Percentiles rank a stretch among this genome's conserved stretches.
Evolutionary conservation across 2,329 filamentous ascomycete genomes (phyloP).

Genomic region (Fusarium falciforme): DNA sequence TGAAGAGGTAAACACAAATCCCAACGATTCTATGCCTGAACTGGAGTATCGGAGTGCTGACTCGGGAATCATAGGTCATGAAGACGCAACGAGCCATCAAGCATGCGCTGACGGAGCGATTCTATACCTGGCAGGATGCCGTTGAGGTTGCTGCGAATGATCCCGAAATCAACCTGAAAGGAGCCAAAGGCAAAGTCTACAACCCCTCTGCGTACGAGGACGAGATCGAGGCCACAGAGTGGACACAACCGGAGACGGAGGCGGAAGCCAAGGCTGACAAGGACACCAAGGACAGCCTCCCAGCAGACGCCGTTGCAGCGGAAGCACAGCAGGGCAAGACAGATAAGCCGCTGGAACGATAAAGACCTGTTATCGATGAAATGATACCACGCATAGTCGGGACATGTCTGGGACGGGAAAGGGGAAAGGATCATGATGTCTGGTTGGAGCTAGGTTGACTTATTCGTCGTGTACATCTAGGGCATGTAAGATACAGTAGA

Average conservation of each 20-base stretch:
- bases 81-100: conserved; percentile 86
- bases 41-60: conserved; percentile 16
- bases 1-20: conserved; percentile 62
- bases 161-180: conserved; percentile 71
- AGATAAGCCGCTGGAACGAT: conserved; percentile 40
- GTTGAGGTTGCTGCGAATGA: conserved; percentile 73
- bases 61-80: conserved; percentile 66
- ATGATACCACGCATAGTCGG: conserved; percentile 23
- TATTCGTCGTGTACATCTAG: conserved; percentile 42
- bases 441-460: conserved; percentile 6
- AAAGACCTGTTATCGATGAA: neutral
- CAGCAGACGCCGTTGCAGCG: conserved; percentile 21
- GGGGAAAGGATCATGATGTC: conserved; percentile 4
- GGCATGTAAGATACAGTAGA: conserved; percentile 43
- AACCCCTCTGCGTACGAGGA: conserved; percentile 56
- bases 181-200: conserved; percentile 61
- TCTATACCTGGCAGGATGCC: conserved; percentile 88
- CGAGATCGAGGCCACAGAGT: conserved; percentile 42
- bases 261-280: conserved; percentile 21
- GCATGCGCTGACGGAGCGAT: conserved; percentile 86
- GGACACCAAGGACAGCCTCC: conserved; percentile 17
- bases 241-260: conserved; percentile 40
- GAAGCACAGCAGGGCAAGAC: conserved; percentile 30
- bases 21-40: neutral
- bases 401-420: conserved; percentile 7